Evolutionary conservation across 2,329 filamentous ascomycete species (phyloP).

Genomic region (Xylariaceae sp.): DNA sequence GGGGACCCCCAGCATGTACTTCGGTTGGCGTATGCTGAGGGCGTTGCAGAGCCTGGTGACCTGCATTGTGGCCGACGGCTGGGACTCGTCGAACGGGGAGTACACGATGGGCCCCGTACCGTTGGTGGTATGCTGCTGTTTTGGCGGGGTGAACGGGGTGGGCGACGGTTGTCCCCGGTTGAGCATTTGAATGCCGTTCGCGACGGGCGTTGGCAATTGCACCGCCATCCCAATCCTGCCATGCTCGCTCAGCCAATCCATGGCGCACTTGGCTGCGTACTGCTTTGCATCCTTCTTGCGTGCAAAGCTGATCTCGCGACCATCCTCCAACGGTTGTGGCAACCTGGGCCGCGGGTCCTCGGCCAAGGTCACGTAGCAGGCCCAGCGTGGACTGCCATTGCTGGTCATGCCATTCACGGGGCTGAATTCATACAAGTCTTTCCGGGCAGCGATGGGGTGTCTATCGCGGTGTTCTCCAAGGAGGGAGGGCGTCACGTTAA

Average conservation of each 20-base stretch:
- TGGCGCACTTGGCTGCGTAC: conserved; percentile 46
- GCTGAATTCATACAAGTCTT: too few species aligned
- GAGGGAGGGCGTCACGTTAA: conserved; percentile 24
- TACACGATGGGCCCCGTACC: conserved; percentile 3
- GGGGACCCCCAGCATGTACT: conserved; percentile 31
- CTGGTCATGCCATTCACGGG: conserved; percentile 1
- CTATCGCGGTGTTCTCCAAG: conserved; percentile 6
- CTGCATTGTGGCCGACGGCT: conserved; percentile 17
- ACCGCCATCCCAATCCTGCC: background rate
- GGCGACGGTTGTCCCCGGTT: background rate
- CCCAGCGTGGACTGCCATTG: conserved; percentile 22
- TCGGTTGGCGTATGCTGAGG: conserved; percentile 33
- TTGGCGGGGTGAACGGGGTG: background rate
- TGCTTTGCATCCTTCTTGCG: conserved; percentile 51
- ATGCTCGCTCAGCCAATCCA: conserved; percentile 37
- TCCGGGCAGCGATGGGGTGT: conserved; percentile 19
- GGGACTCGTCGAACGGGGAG: conserved; percentile 21
- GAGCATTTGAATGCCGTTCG: conserved; percentile 13
- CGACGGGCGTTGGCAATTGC: conserved; percentile 18
- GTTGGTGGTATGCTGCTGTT: background rate
- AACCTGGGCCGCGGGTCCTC: conserved; percentile 21
- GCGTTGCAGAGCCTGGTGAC: conserved; percentile 32
- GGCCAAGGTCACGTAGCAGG: conserved; percentile 24
- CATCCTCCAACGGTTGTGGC: conserved; percentile 19
- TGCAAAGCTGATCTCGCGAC: conserved; percentile 35